Percentiles rank a stretch among this genome's conserved stretches.
Evolutionary conservation across 148 eudicot species (phyloP).

Genomic region (Amaranthus cruentus): DNA sequence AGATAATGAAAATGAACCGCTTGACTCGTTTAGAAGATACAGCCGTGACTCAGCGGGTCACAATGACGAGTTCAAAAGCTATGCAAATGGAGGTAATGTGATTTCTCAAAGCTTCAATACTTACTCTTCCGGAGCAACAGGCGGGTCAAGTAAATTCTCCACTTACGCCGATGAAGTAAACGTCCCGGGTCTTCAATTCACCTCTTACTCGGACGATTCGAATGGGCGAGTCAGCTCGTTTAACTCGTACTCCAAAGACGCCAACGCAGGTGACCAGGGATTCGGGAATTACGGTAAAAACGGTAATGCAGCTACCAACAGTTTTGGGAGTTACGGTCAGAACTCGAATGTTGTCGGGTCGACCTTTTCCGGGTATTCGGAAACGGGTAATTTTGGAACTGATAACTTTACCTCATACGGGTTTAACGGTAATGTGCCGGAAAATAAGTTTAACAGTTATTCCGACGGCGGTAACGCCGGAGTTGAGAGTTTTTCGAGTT

Average conservation of each 20-base stretch:
- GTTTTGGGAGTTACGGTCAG: constrained; percentile 39
- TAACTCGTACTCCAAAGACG: constrained; percentile 25
- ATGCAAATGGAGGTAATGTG: constrained; percentile 42
- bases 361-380: constrained; percentile 37
- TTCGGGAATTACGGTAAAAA: constrained; percentile 58
- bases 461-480: constrained; percentile 41
- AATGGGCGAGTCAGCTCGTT: constrained; percentile 47
- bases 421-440: constrained; percentile 34
- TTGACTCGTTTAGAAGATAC: constrained; percentile 53
- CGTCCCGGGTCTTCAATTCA: constrained; percentile 46
- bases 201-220: constrained; percentile 49
- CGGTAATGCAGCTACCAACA: constrained; percentile 39
- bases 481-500: constrained; percentile 37
- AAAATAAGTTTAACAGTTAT: constrained; percentile 37
- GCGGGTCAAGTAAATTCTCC: constrained; percentile 49
- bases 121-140: constrained; percentile 52
- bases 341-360: constrained; percentile 42
- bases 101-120: constrained; percentile 45
- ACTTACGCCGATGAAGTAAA: constrained; percentile 36
- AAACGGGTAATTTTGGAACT: constrained; percentile 31
- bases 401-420: constrained; percentile 51
- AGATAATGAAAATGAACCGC: constrained; percentile 22
- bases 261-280: constrained; percentile 46
- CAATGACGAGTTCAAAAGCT: constrained; percentile 39
- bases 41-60: constrained; percentile 64